phyloP scores from a whole-genome alignment of 331 rosid species.

The Saraca asoca region DNA sequence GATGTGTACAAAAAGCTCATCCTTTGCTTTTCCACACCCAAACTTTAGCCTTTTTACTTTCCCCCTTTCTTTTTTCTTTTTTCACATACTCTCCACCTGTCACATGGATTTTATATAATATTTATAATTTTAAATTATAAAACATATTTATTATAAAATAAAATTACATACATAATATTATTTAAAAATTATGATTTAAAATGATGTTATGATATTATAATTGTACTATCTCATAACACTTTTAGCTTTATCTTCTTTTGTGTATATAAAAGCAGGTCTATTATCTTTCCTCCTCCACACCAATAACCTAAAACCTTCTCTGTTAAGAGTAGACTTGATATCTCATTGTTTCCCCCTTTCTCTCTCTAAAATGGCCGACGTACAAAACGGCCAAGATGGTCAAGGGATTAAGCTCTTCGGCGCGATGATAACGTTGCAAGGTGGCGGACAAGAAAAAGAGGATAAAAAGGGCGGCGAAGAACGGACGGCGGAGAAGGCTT shows the following conservation, averaged over 20 bases:
- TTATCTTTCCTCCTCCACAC: conserved; percentile 34
- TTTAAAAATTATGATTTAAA: too few relatives aligned
- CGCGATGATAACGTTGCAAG: conserved; percentile 56
- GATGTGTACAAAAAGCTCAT: conserved; percentile 51
- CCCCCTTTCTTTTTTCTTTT: not conserved
- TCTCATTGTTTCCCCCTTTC: not conserved
- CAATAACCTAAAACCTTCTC: conserved; percentile 30
- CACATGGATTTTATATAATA: conserved; percentile 27
- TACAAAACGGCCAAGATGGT: conserved; percentile 39
- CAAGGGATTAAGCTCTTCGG: conserved; percentile 90
- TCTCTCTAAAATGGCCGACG: conserved; percentile 47
- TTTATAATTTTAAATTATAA: too few relatives aligned
- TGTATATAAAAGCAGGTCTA: conserved; percentile 31
- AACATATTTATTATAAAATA: too few relatives aligned
- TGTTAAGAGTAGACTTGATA: not conserved
- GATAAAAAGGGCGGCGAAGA: conserved; percentile 37
- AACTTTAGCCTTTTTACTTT: not conserved
- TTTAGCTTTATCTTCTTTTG: conserved; percentile 23
- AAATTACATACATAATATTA: too few relatives aligned
- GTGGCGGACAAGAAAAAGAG: conserved; percentile 36
- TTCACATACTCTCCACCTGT: conserved; percentile 31
- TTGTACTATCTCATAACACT: conserved; percentile 33
- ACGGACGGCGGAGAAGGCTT: conserved; percentile 52
- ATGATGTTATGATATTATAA: too few relatives aligned
- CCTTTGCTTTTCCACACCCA: conserved; percentile 39